phyloP scores from a whole-genome alignment of 768 basidiomycete genomes.

The Dentipellis fragilis region DNA sequence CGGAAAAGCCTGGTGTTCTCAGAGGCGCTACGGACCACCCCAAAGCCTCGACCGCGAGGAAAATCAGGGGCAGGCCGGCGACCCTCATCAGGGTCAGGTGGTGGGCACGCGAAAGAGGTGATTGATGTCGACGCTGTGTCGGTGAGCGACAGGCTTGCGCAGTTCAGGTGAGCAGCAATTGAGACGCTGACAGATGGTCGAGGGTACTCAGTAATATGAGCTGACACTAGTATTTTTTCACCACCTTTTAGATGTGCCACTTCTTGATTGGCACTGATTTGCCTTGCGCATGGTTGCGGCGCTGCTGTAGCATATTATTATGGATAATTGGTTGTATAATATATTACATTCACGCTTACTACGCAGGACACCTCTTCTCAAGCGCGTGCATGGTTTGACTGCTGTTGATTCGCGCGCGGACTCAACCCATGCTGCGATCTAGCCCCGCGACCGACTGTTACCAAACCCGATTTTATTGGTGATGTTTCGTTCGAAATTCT shows the following conservation, averaged over 20 bases:
- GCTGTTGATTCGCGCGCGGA: too few species aligned
- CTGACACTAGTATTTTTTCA: not conserved
- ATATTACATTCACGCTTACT: not conserved
- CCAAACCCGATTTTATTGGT: too few species aligned
- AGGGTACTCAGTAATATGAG: not conserved
- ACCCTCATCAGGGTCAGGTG: too few species aligned
- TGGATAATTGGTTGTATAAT: not conserved
- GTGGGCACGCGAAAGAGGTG: too few species aligned
- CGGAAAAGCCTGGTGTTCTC: slow-evolving; percentile 14
- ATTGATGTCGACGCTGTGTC: not conserved
- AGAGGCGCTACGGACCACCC: slow-evolving; percentile 11
- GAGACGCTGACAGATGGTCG: not conserved
- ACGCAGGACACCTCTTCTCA: too few species aligned
- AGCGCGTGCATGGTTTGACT: too few species aligned
- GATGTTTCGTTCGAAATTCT: too few species aligned
- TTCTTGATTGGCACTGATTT: not conserved
- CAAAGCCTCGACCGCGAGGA: not conserved
- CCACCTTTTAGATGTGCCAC: not conserved
- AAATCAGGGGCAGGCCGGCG: too few species aligned
- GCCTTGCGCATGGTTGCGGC: not conserved
- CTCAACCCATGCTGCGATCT: too few species aligned
- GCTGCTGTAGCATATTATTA: not conserved
- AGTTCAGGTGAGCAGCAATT: not conserved
- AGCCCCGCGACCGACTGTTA: too few species aligned
- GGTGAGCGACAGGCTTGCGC: not conserved